Evolutionary conservation across 2,329 filamentous ascomycete species (phyloP).

Genomic region (Colletotrichum lupini): DNA sequence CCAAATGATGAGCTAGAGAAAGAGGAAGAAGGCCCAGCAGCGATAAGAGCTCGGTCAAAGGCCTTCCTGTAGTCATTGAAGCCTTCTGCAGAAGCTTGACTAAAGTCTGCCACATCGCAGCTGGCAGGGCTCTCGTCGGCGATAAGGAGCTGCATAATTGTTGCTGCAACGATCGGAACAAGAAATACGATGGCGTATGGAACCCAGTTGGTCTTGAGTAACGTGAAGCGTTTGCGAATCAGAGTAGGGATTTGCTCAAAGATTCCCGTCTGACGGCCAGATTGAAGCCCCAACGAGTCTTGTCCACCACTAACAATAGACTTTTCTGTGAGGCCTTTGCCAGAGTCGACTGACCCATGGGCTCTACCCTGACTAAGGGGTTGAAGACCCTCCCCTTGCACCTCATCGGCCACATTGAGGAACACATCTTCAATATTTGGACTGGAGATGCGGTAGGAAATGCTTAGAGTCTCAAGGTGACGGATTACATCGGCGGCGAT

Average conservation of each 20-base stretch:
- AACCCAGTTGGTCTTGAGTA: constrained; percentile 82
- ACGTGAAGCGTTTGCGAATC: constrained; percentile 80
- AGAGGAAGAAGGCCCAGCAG: constrained; percentile 40
- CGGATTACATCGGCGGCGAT: constrained; percentile 79
- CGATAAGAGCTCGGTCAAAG: constrained; percentile 35
- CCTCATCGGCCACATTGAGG: constrained; percentile 84
- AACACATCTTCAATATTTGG: constrained; percentile 96
- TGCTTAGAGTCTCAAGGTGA: constrained; percentile 71
- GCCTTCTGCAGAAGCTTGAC: constrained; percentile 50
- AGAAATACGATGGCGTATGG: constrained; percentile 80
- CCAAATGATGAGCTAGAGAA: constrained; percentile 27
- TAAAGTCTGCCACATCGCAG: constrained; percentile 62
- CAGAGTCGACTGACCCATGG: not conserved
- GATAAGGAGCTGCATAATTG: constrained; percentile 82
- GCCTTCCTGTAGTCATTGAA: constrained; percentile 53
- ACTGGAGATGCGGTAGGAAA: constrained; percentile 88
- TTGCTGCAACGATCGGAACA: constrained; percentile 83
- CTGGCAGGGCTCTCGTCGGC: constrained; percentile 61
- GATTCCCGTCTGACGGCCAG: constrained; percentile 77
- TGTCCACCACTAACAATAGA: constrained; percentile 35
- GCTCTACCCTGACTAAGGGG: not conserved
- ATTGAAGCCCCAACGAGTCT: constrained; percentile 64
- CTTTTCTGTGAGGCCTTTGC: constrained; percentile 39
- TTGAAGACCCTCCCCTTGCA: constrained; percentile 56
- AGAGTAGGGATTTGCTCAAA: constrained; percentile 77